phyloP scores from a whole-genome alignment of 345 rosid species.

The Pistacia integerrima region DNA sequence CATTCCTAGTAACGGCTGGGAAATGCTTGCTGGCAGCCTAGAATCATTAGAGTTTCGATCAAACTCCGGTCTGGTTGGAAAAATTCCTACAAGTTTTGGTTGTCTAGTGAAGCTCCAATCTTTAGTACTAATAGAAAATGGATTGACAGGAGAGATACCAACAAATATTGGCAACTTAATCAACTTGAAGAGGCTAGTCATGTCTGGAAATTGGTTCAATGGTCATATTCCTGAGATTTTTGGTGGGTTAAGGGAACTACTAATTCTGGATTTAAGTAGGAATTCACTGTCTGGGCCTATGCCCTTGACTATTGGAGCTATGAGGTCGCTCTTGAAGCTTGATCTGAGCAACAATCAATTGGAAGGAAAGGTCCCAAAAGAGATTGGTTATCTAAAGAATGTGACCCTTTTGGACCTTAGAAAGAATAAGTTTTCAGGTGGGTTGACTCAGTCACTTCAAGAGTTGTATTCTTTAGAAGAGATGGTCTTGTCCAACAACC shows the following conservation, averaged over 20 bases:
- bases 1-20: slow-evolving; percentile 54
- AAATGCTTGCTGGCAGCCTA: slow-evolving; percentile 50
- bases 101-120: slow-evolving; percentile 65
- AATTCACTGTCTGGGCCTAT: slow-evolving; percentile 67
- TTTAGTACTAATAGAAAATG: slow-evolving; percentile 73
- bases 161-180: slow-evolving; percentile 49
- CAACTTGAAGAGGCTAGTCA: slow-evolving; percentile 65
- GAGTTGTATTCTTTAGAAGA: slow-evolving; percentile 68
- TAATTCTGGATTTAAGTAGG: slow-evolving; percentile 80
- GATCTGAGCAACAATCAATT: slow-evolving; percentile 75
- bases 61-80: slow-evolving; percentile 77
- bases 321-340: slow-evolving; percentile 76
- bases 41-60: slow-evolving; percentile 77
- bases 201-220: slow-evolving; percentile 62
- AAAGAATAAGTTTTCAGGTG: slow-evolving; percentile 75
- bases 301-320: slow-evolving; percentile 53
- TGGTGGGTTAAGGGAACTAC: slow-evolving; percentile 49
- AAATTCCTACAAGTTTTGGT: slow-evolving; percentile 57
- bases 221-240: slow-evolving; percentile 62
- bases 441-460: slow-evolving; percentile 52
- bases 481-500: slow-evolving; percentile 63
- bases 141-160: slow-evolving; percentile 60
- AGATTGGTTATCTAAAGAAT: slow-evolving; percentile 54
- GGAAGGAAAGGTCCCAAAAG: slow-evolving; percentile 53
- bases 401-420: slow-evolving; percentile 78